Evolutionary conservation across 306 rosid genomes (phyloP).

Genomic region (Betula pendula): DNA sequence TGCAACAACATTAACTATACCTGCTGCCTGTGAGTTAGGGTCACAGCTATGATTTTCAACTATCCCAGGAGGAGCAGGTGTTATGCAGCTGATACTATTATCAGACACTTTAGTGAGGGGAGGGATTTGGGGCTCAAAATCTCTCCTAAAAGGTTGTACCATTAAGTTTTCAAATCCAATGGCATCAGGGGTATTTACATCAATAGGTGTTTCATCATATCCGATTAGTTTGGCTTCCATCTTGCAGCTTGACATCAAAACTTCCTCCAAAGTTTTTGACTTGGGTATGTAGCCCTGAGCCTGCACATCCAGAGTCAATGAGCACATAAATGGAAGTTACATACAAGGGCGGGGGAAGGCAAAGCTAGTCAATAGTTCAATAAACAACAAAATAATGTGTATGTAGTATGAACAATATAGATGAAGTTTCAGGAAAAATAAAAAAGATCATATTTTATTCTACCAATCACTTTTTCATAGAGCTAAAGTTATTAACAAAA

Average conservation of each 20-base stretch:
- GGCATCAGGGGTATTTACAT: constrained; percentile 9
- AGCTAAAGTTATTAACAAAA: neutral
- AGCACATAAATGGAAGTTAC: constrained; percentile 9
- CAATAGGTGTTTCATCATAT: constrained; percentile 48
- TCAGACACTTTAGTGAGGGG: constrained; percentile 14
- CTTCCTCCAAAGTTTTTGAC: constrained; percentile 71
- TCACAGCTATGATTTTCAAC: constrained; percentile 30
- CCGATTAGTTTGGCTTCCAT: constrained; percentile 75
- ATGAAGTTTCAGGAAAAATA: neutral
- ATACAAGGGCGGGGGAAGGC: constrained; percentile 2
- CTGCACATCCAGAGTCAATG: constrained; percentile 43
- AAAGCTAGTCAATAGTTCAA: neutral
- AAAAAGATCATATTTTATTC: neutral
- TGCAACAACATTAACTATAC: constrained; percentile 37
- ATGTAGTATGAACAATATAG: too few species aligned
- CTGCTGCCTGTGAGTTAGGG: constrained; percentile 36
- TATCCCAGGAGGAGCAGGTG: constrained; percentile 21
- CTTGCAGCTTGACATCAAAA: constrained; percentile 57
- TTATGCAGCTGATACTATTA: constrained; percentile 20
- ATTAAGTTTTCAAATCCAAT: constrained; percentile 13
- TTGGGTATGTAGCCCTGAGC: constrained; percentile 56
- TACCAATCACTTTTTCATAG: neutral
- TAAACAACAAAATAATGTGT: neutral
- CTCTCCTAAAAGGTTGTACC: constrained; percentile 26
- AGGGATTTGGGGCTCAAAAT: constrained; percentile 26